Conservation (phyloP, 495 filamentous ascomycete species). For the Penicillium maclennaniae region DNA sequence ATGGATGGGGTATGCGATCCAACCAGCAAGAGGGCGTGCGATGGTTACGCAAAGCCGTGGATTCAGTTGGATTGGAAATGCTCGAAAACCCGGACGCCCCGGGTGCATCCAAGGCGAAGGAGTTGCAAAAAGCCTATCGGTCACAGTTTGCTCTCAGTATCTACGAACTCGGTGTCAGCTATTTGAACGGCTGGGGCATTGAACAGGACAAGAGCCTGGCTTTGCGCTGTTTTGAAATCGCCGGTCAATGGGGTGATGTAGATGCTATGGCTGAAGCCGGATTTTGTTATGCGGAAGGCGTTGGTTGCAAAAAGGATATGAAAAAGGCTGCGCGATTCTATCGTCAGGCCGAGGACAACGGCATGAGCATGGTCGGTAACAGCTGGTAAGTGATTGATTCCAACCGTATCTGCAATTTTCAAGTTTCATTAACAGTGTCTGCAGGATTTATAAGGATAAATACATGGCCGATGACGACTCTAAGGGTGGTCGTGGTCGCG, state of each 20-base stretch:
- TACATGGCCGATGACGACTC: slow-evolving; percentile 77
- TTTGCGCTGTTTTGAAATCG: slow-evolving; percentile 92
- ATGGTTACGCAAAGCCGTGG: slow-evolving; percentile 87
- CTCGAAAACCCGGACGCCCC: slow-evolving; percentile 67
- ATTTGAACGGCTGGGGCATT: slow-evolving; percentile 97
- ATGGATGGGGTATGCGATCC: slow-evolving; percentile 95
- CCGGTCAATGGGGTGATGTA: slow-evolving; percentile 93
- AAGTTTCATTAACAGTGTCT: slow-evolving; percentile 7
- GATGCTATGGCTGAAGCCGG: slow-evolving; percentile 87
- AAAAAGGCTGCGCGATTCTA: slow-evolving; percentile 93
- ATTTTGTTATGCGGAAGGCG: slow-evolving; percentile 81
- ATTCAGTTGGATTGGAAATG: slow-evolving; percentile 77
- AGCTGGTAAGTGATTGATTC: slow-evolving; percentile 67
- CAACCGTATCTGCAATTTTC: not conserved
- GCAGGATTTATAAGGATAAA: slow-evolving; percentile 91
- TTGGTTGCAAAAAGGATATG: slow-evolving; percentile 90
- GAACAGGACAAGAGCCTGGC: slow-evolving; percentile 87
- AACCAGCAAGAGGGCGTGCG: slow-evolving; percentile 84
- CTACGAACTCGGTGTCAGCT: slow-evolving; percentile 93
- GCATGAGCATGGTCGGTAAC: slow-evolving; percentile 96
- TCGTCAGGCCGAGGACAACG: slow-evolving; percentile 82
- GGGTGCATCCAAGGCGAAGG: slow-evolving; percentile 59
- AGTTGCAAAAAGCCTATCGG: slow-evolving; percentile 70
- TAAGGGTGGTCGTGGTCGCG: slow-evolving; percentile 15
- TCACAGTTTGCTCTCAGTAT: slow-evolving; percentile 92